Conservation (phyloP, 352 stramenopile species). For the Phytophthora fragariaefolia region DNA sequence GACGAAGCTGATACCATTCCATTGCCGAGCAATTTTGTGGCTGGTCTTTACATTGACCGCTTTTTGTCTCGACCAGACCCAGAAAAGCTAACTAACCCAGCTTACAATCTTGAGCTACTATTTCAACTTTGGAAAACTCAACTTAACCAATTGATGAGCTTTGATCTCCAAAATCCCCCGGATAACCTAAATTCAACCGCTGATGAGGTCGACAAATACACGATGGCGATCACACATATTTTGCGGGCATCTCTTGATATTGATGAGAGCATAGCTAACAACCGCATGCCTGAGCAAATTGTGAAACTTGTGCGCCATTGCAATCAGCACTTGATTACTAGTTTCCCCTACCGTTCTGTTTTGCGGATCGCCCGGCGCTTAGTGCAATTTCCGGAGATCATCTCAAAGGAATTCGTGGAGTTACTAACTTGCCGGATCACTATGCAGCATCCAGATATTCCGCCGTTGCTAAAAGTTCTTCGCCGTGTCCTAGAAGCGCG, state of each 20-base stretch:
- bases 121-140: slow-evolving; percentile 78
- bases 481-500: slow-evolving; percentile 78
- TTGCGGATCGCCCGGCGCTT: slow-evolving; percentile 68
- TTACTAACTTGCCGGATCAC: slow-evolving; percentile 76
- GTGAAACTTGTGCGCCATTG: slow-evolving; percentile 78
- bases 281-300: slow-evolving; percentile 73
- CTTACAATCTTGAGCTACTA: slow-evolving; percentile 80
- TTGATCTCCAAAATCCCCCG: slow-evolving; percentile 66
- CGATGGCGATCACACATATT: slow-evolving; percentile 75
- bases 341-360: slow-evolving; percentile 75
- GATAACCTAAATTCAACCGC: slow-evolving; percentile 56
- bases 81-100: slow-evolving; percentile 75
- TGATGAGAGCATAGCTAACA: slow-evolving; percentile 74
- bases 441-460: slow-evolving; percentile 73
- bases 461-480: slow-evolving; percentile 71
- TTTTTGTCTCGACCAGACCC: slow-evolving; percentile 78
- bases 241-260: slow-evolving; percentile 67
- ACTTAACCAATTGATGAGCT: slow-evolving; percentile 59
- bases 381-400: slow-evolving; percentile 70
- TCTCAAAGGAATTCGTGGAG: slow-evolving; percentile 75
- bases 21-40: slow-evolving; percentile 72
- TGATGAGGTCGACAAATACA: slow-evolving; percentile 73
- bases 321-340: slow-evolving; percentile 73
- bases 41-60: slow-evolving; percentile 74
- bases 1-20: slow-evolving; percentile 68